phyloP scores from a whole-genome alignment of 352 stramenopile species.

The Pythium volutum region DNA sequence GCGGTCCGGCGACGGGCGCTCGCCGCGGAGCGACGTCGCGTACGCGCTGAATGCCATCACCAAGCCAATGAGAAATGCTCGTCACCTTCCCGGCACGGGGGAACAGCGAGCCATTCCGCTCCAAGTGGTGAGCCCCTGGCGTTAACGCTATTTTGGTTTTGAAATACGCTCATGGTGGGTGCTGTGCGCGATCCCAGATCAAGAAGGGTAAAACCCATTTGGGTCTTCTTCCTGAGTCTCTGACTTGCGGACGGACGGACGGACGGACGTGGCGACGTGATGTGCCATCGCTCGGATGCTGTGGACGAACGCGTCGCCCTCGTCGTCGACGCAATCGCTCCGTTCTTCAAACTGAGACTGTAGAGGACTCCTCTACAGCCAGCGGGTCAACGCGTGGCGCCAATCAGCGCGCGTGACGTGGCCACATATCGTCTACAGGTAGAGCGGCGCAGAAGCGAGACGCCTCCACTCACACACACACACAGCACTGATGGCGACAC shows the following conservation, averaged over 20 bases:
- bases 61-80: neutral
- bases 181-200: neutral
- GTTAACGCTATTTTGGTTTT: neutral
- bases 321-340: constrained; percentile 1
- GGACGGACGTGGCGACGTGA: too few relatives aligned
- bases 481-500: constrained; percentile 14
- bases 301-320: constrained; percentile 1
- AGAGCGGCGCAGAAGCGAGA: constrained; percentile 14
- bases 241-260: too few relatives aligned
- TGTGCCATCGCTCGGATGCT: neutral
- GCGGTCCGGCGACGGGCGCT: constrained; percentile 21
- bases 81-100: neutral
- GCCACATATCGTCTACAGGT: constrained; percentile 13
- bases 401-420: constrained; percentile 7
- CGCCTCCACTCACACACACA: neutral
- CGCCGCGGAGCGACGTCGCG: constrained; percentile 24
- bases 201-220: neutral
- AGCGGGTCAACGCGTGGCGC: neutral
- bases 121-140: too few relatives aligned
- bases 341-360: neutral
- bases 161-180: too few relatives aligned
- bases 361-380: neutral
- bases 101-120: too few relatives aligned
- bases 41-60: constrained; percentile 21
- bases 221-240: too few relatives aligned